These are phyloP conservation scores for Crotalaria pallida DNA, from an alignment of 306 rosid species.

Conservation along the genomic window DNA sequence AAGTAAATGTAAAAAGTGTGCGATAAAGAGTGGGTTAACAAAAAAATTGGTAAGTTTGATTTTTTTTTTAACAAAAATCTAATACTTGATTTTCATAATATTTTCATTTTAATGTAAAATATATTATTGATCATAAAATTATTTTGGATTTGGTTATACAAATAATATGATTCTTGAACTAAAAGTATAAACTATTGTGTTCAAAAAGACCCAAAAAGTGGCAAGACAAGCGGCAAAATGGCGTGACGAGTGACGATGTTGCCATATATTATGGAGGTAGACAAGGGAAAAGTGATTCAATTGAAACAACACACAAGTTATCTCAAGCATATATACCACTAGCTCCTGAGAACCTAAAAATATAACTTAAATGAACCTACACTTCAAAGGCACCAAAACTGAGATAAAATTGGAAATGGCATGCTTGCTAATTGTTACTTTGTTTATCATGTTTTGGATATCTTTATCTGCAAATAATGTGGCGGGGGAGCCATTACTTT, in stretches of 20 bases:
- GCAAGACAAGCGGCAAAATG: not conserved
- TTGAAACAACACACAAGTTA: not conserved
- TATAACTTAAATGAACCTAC: not conserved
- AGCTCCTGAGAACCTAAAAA: not conserved
- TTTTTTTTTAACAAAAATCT: too few species aligned
- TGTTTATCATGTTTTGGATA: slow-evolving; percentile 7
- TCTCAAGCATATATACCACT: not conserved
- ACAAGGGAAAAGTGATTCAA: not conserved
- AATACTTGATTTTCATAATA: too few species aligned
- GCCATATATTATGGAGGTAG: not conserved
- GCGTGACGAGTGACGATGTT: not conserved
- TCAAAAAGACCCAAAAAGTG: not conserved
- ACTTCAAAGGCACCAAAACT: not conserved
- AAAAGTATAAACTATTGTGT: too few species aligned
- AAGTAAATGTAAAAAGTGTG: too few species aligned
- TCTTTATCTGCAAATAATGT: not conserved
- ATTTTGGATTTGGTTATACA: too few species aligned
- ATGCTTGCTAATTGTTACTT: not conserved
- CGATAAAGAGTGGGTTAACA: too few species aligned
- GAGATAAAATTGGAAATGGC: not conserved
- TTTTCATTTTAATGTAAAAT: too few species aligned
- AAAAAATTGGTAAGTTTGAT: too few species aligned
- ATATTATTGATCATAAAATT: too few species aligned
- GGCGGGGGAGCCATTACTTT: not conserved
- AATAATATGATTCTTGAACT: too few species aligned